A percentile compares a stretch with the other conserved stretches of the same genome.
Conservation (phyloP, 768 basidiomycete genomes). For the Lactarius pseudohatsudake region DNA sequence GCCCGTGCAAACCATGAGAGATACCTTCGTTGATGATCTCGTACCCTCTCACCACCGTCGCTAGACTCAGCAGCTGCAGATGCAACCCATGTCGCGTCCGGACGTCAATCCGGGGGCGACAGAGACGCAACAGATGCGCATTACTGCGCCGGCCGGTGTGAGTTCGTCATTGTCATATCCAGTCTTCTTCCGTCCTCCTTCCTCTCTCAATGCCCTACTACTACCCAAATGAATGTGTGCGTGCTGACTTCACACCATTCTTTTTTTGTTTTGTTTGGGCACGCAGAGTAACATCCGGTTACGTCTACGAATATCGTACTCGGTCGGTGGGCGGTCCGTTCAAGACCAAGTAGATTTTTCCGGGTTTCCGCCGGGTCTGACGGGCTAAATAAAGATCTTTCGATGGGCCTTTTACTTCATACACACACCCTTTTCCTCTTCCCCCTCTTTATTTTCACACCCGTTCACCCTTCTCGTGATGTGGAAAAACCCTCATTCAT, state of each 20-base stretch:
- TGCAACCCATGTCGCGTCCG: slow-evolving; percentile 94
- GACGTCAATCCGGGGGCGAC: slow-evolving; percentile 72
- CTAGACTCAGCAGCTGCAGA: slow-evolving; percentile 94
- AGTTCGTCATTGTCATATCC: slow-evolving; percentile 36
- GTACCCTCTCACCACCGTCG: background rate
- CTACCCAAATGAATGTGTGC: background rate
- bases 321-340: slow-evolving; percentile 61
- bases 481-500: background rate
- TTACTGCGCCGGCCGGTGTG: slow-evolving; percentile 85
- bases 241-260: background rate
- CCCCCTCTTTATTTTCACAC: background rate
- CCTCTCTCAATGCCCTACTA: background rate
- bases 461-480: background rate
- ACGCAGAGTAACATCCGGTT: slow-evolving; percentile 77
- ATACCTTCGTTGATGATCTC: background rate
- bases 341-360: slow-evolving; percentile 96
- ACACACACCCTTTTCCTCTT: background rate
- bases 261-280: background rate
- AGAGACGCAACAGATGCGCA: slow-evolving; percentile 95
- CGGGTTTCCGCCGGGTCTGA: slow-evolving; percentile 80
- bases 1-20: background rate
- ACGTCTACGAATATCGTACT: slow-evolving; percentile 80
- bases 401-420: background rate
- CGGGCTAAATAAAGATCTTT: slow-evolving; percentile 37
- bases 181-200: background rate